phyloP scores from a whole-genome alignment of 169 alveolate species.

The Cryptosporidium sp. region DNA sequence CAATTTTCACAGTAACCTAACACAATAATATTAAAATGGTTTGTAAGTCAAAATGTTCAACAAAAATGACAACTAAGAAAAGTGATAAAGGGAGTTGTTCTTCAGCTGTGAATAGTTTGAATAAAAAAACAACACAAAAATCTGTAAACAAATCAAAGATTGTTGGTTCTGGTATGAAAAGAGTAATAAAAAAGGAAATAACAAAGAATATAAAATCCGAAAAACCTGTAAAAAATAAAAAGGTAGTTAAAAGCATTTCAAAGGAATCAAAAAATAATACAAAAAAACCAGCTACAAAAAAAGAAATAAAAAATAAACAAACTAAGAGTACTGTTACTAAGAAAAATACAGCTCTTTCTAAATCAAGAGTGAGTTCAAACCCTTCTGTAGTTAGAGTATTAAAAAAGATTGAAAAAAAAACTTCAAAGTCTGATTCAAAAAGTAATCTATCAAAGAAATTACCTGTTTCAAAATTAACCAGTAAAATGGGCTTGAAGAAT shows the following conservation, averaged over 20 bases:
- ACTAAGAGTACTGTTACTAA: background rate
- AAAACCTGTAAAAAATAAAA: background rate
- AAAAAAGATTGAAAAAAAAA: slow-evolving; percentile 8
- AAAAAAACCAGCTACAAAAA: background rate
- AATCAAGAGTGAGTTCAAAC: background rate
- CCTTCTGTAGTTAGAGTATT: background rate
- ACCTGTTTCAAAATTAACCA: background rate
- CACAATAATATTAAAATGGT: slow-evolving; percentile 6
- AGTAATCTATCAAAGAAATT: background rate
- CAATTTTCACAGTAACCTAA: background rate
- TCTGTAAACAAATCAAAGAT: background rate
- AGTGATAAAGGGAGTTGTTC: background rate
- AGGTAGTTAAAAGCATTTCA: background rate
- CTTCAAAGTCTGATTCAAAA: slow-evolving; percentile 1
- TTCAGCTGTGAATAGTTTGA: background rate
- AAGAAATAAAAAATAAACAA: background rate
- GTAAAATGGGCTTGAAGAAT: background rate
- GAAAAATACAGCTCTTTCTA: background rate
- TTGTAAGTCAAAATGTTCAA: slow-evolving; percentile 22
- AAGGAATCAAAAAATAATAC: background rate
- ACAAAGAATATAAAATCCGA: background rate
- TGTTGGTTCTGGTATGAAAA: slow-evolving; percentile 61
- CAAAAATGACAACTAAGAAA: background rate
- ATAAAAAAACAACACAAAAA: background rate
- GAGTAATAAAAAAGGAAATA: slow-evolving; percentile 40